Conservation (phyloP, 2,329 filamentous ascomycete species). For the Epichloe coenophiala region DNA sequence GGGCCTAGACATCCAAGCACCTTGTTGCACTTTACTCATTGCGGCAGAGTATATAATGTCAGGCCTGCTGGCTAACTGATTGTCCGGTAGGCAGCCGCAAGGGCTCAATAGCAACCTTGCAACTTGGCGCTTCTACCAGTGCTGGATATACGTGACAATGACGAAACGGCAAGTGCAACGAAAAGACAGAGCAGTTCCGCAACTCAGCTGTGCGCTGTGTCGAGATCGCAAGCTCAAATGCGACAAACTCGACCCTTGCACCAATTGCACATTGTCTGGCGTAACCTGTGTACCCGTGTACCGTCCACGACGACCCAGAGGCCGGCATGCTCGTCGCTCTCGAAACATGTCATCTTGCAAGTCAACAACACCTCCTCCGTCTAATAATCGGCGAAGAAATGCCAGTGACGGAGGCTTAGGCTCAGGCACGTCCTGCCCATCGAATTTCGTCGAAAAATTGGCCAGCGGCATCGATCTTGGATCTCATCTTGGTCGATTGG, state of each 20-base stretch:
- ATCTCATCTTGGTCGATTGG: background rate
- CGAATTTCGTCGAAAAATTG: background rate
- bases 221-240: slow-evolving; percentile 12
- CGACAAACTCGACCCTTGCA: slow-evolving; percentile 11
- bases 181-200: slow-evolving; percentile 4
- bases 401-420: background rate
- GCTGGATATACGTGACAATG: slow-evolving; percentile 1
- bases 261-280: slow-evolving; percentile 8
- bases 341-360: background rate
- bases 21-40: background rate
- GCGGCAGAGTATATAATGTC: slow-evolving; percentile 1
- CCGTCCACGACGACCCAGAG: slow-evolving; percentile 7
- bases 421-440: background rate
- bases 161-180: slow-evolving; percentile 1
- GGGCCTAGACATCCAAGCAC: background rate
- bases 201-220: slow-evolving; percentile 8
- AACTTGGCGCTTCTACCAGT: background rate
- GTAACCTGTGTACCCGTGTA: slow-evolving; percentile 8
- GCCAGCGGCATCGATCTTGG: background rate
- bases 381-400: background rate
- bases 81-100: background rate
- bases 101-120: background rate
- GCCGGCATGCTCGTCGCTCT: slow-evolving; percentile 9
- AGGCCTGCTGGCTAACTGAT: background rate
- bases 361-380: background rate